phyloP scores from a whole-genome alignment of 2,329 filamentous ascomycete genomes.

The Myriosclerotinia duriaeana region DNA sequence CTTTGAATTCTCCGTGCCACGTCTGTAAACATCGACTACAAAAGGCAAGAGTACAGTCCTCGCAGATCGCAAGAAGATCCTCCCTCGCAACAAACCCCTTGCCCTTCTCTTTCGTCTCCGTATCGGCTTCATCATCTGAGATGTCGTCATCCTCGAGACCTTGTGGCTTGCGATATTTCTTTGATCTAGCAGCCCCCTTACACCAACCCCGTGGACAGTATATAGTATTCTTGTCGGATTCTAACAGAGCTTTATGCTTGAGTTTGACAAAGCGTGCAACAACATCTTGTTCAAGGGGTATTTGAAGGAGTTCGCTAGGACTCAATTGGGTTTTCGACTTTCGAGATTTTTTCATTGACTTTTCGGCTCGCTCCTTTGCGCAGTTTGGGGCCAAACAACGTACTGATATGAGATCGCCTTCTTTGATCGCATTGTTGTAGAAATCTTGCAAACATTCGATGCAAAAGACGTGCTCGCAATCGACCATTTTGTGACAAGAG shows the following conservation, averaged over 20 bases:
- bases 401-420: constrained; percentile 77
- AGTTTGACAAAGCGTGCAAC: constrained; percentile 86
- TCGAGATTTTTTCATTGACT: constrained; percentile 48
- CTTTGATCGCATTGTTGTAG: constrained; percentile 82
- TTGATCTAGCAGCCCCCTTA: constrained; percentile 79
- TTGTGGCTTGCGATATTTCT: constrained; percentile 68
- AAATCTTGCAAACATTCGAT: constrained; percentile 83
- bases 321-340: constrained; percentile 69
- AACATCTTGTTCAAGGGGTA: constrained; percentile 66
- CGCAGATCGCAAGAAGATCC: constrained; percentile 78
- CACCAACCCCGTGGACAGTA: constrained; percentile 95
- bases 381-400: constrained; percentile 80
- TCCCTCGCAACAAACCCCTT: constrained; percentile 40
- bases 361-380: constrained; percentile 56
- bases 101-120: constrained; percentile 33
- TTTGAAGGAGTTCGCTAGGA: constrained; percentile 80
- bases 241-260: constrained; percentile 89
- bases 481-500: constrained; percentile 75
- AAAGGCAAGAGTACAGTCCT: constrained; percentile 87
- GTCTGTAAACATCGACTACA: constrained; percentile 68
- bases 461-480: constrained; percentile 92
- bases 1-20: constrained; percentile 87
- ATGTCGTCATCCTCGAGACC: constrained; percentile 60
- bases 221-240: constrained; percentile 86
- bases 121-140: constrained; percentile 54